Base-by-base conservation (phyloP, 2,329 filamentous ascomycete genomes). In the Huntiella decipiens region DNA sequence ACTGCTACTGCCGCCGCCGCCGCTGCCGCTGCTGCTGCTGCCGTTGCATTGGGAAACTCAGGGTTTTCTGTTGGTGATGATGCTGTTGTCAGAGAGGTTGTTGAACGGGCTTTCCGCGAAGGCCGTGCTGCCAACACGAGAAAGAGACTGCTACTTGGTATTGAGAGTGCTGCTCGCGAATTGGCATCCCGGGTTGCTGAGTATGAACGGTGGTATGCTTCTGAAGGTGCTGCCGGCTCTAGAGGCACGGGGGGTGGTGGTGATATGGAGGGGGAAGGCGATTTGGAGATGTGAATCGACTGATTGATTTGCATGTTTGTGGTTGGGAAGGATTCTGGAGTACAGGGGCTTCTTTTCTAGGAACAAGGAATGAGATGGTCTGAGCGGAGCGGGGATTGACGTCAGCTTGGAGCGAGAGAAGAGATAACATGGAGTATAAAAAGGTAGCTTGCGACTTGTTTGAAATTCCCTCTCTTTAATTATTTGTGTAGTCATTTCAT, bases 151-250 rank as follows among this genome's bases (percentile, higher is more conserved):
- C 59, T 73, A 49, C 63, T 70, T 43, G 63, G 68, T 52, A 66
- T 76, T 45, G 69, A 75, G 52, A 61, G 66, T 38, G 63, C 68
- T 2, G 70, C 71, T 10, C 65, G 67, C 55, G 68, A 74, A 57
- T 61, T 76, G 31, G 70, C 68, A 5, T 61, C 71, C 53, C 64
- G 67, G 22, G 65, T 74, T 38, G 60, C 63, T 15, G 64, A 71
- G 51, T 72, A 68, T 52, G 66, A 71, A 49, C 68, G 71, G 40
- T 62, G 60, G 19, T 47, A 58, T 11, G 49, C 51, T 6, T 55
- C 54, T 40, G 48, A 46, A 33, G 35, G 33, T 7, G 15, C 16
- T 13, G 45, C 22, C 22, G 34, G 22, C 6, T 38, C n/a, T 15
- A 35, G 38, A 44, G 46, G 22, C 36, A 41, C 38, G 46, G 41